phyloP scores from a whole-genome alignment of 2,329 filamentous ascomycete genomes.

The Coniochaeta ligniaria region DNA sequence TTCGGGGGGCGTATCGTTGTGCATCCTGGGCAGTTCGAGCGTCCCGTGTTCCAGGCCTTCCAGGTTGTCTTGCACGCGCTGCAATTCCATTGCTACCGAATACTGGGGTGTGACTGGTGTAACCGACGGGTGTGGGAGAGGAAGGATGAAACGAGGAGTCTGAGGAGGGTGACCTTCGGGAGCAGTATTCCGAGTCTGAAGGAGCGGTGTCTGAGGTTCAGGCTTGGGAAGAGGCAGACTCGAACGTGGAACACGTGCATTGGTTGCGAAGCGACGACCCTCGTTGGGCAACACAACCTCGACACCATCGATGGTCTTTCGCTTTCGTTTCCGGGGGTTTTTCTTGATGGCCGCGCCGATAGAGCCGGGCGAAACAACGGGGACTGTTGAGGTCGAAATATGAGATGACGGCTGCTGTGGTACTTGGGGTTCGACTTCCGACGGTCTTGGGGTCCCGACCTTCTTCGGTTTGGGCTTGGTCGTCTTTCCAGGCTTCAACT shows the following conservation, averaged over 20 bases:
- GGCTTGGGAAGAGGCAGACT: neutral
- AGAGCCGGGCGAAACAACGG: constrained; percentile 20
- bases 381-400: constrained; percentile 3
- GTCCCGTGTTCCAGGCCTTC: neutral
- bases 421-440: constrained; percentile 5
- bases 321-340: constrained; percentile 37
- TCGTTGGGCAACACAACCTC: neutral
- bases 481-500: neutral
- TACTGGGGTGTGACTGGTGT: neutral
- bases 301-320: constrained; percentile 12
- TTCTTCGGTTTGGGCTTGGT: neutral
- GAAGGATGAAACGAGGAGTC: neutral
- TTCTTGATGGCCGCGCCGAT: constrained; percentile 46
- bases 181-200: neutral
- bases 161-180: neutral
- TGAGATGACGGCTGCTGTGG: neutral
- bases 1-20: neutral
- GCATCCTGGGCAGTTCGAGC: neutral
- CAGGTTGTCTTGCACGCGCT: neutral
- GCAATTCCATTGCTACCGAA: neutral
- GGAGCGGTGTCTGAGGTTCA: neutral
- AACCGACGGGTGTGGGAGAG: neutral
- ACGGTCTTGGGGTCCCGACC: constrained; percentile 7
- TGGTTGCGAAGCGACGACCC: neutral
- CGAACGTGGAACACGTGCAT: neutral